phyloP scores from a whole-genome alignment of 495 filamentous ascomycete species.

The Daldinia caldariorum region DNA sequence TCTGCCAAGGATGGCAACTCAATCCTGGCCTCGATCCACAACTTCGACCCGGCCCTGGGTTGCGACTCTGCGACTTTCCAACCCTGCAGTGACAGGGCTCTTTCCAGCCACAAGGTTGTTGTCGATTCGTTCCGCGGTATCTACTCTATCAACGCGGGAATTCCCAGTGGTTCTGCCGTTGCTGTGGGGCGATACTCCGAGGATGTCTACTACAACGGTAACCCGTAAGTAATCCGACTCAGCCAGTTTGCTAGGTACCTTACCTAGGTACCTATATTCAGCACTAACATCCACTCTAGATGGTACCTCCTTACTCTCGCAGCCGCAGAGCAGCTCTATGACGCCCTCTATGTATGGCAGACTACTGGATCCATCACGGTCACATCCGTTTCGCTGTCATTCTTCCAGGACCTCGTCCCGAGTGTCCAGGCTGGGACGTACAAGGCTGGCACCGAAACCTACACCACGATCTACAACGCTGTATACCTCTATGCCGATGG shows the following conservation, averaged over 20 bases:
- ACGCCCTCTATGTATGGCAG: slow-evolving; percentile 70
- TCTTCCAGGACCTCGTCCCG: slow-evolving; percentile 66
- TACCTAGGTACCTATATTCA: too few species aligned
- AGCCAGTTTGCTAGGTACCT: background rate
- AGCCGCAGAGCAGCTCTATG: slow-evolving; percentile 73
- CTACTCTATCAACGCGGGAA: slow-evolving; percentile 67
- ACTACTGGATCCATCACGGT: slow-evolving; percentile 61
- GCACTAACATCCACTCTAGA: slow-evolving; percentile 20
- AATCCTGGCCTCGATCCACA: slow-evolving; percentile 69
- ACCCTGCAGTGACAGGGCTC: slow-evolving; percentile 68
- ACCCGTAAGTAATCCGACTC: slow-evolving; percentile 53
- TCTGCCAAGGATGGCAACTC: slow-evolving; percentile 71
- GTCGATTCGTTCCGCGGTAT: slow-evolving; percentile 70
- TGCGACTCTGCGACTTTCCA: slow-evolving; percentile 69
- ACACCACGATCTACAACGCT: slow-evolving; percentile 61
- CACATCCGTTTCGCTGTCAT: slow-evolving; percentile 62
- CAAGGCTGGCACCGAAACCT: slow-evolving; percentile 56
- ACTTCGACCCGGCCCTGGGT: slow-evolving; percentile 67
- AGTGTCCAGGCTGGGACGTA: slow-evolving; percentile 63
- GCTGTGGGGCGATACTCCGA: slow-evolving; percentile 76
- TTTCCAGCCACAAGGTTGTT: slow-evolving; percentile 71
- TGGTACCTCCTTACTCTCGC: slow-evolving; percentile 74
- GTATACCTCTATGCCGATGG: slow-evolving; percentile 72
- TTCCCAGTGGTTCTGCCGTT: slow-evolving; percentile 60
- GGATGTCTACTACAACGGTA: slow-evolving; percentile 72